These are phyloP conservation scores for Epichloe glyceriae DNA, from an alignment of 2,329 filamentous ascomycete species.

Conservation along the genomic window DNA sequence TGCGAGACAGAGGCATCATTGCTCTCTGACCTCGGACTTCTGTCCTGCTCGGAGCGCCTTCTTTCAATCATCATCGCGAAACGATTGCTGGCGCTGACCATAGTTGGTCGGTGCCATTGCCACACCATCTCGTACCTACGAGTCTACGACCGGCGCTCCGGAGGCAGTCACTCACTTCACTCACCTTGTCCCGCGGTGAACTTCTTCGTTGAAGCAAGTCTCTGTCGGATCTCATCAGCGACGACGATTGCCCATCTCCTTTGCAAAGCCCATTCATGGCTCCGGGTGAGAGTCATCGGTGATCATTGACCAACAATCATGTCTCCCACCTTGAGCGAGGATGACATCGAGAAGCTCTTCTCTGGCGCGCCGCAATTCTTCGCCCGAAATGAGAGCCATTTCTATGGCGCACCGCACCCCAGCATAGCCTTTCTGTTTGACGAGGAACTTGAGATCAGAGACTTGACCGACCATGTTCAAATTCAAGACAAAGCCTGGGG, in stretches of 20 bases:
- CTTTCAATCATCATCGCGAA: neutral
- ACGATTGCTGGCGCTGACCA: neutral
- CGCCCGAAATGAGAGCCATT: constrained; percentile 45
- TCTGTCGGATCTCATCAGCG: neutral
- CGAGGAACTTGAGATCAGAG: constrained; percentile 44
- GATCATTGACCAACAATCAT: constrained; percentile 41
- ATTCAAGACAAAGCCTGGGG: constrained; percentile 52
- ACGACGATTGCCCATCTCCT: neutral
- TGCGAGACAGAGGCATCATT: neutral
- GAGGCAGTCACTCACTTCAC: neutral
- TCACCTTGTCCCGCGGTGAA: neutral
- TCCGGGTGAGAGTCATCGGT: constrained; percentile 18
- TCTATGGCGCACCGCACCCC: constrained; percentile 46
- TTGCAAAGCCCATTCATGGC: constrained; percentile 1
- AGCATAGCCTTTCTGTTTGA: constrained; percentile 58
- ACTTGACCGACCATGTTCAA: constrained; percentile 51
- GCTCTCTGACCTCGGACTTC: neutral
- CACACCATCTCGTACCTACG: neutral
- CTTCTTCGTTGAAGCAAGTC: neutral
- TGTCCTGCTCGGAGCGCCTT: neutral
- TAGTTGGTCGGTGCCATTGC: neutral
- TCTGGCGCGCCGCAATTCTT: constrained; percentile 65
- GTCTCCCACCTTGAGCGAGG: constrained; percentile 41
- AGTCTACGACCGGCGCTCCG: neutral
- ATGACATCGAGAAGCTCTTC: constrained; percentile 56